A percentile compares a stretch with the other conserved stretches of the same genome.
phyloP scores from a whole-genome alignment of 257 asterid species.

The Misopates orontium region DNA sequence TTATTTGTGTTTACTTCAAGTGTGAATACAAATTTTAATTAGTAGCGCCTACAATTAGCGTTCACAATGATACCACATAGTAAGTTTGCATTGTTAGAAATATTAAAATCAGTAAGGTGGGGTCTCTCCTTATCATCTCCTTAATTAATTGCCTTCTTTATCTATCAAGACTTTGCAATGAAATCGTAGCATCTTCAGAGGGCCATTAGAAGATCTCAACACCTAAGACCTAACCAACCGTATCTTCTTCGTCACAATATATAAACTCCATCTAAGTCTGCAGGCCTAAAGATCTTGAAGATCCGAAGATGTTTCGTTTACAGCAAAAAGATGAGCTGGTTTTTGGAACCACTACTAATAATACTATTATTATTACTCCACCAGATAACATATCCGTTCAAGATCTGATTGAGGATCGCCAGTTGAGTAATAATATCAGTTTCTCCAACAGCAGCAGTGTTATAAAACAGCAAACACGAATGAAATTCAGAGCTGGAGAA shows the following conservation, averaged over 20 bases:
- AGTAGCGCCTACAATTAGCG: too few species aligned
- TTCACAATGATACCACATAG: too few species aligned
- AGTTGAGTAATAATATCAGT: conserved; percentile 6
- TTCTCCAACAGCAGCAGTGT: conserved; percentile 7
- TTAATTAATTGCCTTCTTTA: too few species aligned
- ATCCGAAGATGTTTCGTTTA: conserved; percentile 34
- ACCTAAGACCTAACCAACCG: conserved; percentile 21
- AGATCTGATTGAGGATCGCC: not conserved
- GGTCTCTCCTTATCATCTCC: too few species aligned
- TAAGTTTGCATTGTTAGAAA: too few species aligned
- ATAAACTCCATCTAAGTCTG: conserved; percentile 11
- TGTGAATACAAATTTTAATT: too few species aligned
- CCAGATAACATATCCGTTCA: not conserved
- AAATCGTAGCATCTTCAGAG: too few species aligned
- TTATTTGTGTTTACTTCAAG: too few species aligned
- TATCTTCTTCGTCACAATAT: conserved; percentile 19
- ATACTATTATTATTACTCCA: not conserved
- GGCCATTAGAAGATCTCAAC: conserved; percentile 28
- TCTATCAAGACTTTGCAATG: too few species aligned
- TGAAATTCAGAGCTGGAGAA: not conserved
- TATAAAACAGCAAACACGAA: not conserved
- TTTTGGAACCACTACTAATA: conserved; percentile 18
- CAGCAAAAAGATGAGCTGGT: conserved; percentile 32
- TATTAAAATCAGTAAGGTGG: too few species aligned
- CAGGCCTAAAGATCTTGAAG: conserved; percentile 5